phyloP scores from a whole-genome alignment of 1,139 yeast genomes.

The Debaryomycetaceae sp. region DNA sequence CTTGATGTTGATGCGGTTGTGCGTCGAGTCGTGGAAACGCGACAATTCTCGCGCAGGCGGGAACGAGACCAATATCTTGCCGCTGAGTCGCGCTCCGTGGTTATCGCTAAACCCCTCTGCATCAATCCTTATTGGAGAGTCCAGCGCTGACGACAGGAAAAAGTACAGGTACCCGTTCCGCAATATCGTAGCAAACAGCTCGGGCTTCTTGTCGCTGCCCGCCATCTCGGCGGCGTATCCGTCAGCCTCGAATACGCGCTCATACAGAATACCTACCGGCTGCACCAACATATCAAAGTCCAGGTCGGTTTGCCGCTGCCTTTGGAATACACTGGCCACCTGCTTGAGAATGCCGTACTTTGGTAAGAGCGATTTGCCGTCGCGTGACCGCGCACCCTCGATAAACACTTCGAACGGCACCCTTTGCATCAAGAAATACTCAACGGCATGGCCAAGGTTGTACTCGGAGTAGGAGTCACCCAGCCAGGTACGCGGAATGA shows the following conservation, averaged over 20 bases:
- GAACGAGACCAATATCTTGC: constrained; percentile 22
- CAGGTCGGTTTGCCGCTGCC: constrained; percentile 34
- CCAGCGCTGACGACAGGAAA: constrained; percentile 4
- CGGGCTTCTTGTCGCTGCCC: constrained; percentile 49
- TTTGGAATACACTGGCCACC: constrained; percentile 33
- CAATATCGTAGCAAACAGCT: constrained; percentile 26
- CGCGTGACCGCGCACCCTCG: constrained; percentile 60
- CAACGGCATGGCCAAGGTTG: constrained; percentile 44
- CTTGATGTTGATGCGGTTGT: constrained; percentile 20
- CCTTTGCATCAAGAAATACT: constrained; percentile 40
- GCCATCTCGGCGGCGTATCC: constrained; percentile 50
- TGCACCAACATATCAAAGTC: constrained; percentile 36
- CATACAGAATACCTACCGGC: constrained; percentile 55
- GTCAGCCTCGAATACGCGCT: constrained; percentile 57
- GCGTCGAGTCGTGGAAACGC: constrained; percentile 19
- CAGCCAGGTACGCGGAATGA: constrained; percentile 35
- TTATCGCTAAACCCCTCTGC: constrained; percentile 18
- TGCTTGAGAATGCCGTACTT: constrained; percentile 55
- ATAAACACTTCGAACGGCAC: constrained; percentile 52
- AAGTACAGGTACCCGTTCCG: constrained; percentile 25
- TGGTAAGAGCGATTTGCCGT: constrained; percentile 54
- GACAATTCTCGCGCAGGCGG: no score
- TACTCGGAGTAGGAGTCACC: constrained; percentile 47
- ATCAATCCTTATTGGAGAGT: constrained; percentile 2
- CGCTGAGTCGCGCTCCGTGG: constrained; percentile 17